Conservation (phyloP, 2,329 filamentous ascomycete genomes). For the Arthrocladium fulminans region DNA sequence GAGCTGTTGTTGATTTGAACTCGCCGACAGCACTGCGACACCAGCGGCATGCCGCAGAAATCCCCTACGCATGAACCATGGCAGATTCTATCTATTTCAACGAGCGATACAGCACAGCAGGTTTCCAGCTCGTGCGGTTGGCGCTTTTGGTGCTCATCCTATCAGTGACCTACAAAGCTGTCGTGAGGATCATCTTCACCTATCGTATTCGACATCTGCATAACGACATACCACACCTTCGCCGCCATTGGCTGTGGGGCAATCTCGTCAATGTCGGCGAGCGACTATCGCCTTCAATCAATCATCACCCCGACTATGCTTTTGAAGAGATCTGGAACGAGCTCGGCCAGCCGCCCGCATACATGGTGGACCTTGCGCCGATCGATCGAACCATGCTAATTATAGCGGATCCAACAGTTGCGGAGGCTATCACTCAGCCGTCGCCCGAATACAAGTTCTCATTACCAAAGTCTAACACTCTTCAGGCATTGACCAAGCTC, state of each 20-base stretch:
- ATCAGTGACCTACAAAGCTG: background rate
- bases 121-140: background rate
- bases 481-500: slow-evolving; percentile 25
- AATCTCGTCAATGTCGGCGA: slow-evolving; percentile 16
- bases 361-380: slow-evolving; percentile 35
- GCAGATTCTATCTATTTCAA: background rate
- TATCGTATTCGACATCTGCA: slow-evolving; percentile 9
- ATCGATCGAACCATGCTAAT: slow-evolving; percentile 29
- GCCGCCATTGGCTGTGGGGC: slow-evolving; percentile 15
- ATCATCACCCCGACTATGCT: slow-evolving; percentile 17
- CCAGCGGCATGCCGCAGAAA: too few species aligned
- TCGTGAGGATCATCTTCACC: background rate
- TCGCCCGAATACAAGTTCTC: slow-evolving; percentile 30
- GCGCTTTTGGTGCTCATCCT: background rate
- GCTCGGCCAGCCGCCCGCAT: slow-evolving; percentile 16
- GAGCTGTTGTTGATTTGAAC: too few species aligned
- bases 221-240: slow-evolving; percentile 14
- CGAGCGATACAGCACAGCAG: background rate
- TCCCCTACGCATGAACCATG: background rate
- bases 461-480: slow-evolving; percentile 24
- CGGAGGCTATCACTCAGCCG: slow-evolving; percentile 32
- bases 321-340: slow-evolving; percentile 18
- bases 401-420: slow-evolving; percentile 32
- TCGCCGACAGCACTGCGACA: too few species aligned
- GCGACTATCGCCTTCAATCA: slow-evolving; percentile 13